These are phyloP conservation scores for Knoxia roxburghii DNA, from an alignment of 257 asterid species.

Conservation along the genomic window DNA sequence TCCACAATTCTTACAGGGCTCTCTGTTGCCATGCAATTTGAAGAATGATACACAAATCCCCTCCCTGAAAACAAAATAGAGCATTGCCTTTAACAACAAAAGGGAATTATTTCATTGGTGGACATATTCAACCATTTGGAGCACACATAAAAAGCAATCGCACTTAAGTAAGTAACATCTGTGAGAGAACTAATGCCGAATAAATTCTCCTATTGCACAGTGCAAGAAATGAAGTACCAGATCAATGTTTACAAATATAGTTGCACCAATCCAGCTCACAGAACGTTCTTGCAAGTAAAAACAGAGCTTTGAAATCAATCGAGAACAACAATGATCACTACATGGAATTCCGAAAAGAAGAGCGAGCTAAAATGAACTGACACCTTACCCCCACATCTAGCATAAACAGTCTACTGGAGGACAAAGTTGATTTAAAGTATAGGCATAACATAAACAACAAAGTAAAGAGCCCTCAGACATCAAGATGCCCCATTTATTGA, in stretches of 20 bases:
- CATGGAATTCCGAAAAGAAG: neutral
- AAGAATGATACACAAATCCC: conserved; percentile 12
- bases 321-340: neutral
- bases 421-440: no score
- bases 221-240: neutral
- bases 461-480: neutral
- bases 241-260: neutral
- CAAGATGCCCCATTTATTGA: neutral
- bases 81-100: neutral
- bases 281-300: neutral
- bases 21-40: conserved; percentile 69
- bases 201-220: neutral
- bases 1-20: conserved; percentile 68
- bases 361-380: neutral
- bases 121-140: neutral
- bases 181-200: neutral
- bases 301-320: neutral
- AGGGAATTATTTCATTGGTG: neutral
- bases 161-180: neutral
- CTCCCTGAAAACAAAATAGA: neutral
- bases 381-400: neutral
- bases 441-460: neutral
- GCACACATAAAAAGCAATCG: neutral
- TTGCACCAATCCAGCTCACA: neutral
- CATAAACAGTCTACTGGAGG: neutral